Percentiles rank a stretch among this genome's conserved stretches.
Evolutionary conservation across 2,329 filamentous ascomycete species (phyloP).

Genomic region (Pseudogymnoascus verrucosus): DNA sequence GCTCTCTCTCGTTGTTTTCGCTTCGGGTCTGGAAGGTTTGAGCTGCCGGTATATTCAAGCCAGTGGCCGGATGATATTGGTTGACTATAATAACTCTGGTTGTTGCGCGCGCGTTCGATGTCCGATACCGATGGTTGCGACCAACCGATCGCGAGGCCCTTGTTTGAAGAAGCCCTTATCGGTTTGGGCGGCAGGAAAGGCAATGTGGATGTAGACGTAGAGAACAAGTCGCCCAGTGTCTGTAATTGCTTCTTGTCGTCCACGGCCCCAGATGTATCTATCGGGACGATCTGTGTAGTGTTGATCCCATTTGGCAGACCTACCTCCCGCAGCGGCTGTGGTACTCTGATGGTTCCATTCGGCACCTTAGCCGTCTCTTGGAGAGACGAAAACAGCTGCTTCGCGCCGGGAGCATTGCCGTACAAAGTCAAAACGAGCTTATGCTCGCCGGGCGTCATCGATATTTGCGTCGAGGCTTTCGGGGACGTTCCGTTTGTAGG

Average conservation of each 20-base stretch:
- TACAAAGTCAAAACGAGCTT: constrained; percentile 66
- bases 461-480: constrained; percentile 23
- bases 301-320: constrained; percentile 68
- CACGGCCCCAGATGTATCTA: constrained; percentile 32
- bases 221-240: constrained; percentile 67
- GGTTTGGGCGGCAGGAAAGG: constrained; percentile 64
- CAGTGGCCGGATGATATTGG: constrained; percentile 59
- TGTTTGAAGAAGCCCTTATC: constrained; percentile 60
- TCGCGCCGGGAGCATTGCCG: constrained; percentile 64
- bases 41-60: constrained; percentile 55
- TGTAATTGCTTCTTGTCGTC: constrained; percentile 46
- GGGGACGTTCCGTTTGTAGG: constrained; percentile 15
- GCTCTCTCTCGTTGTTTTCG: constrained; percentile 65
- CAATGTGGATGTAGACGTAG: constrained; percentile 56
- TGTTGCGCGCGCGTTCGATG: constrained; percentile 31
- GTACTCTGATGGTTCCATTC: constrained; percentile 21
- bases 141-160: constrained; percentile 41
- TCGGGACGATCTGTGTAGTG: constrained; percentile 56
- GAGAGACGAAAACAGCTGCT: constrained; percentile 80
- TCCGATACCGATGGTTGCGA: constrained; percentile 30
- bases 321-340: constrained; percentile 50
- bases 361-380: constrained; percentile 43
- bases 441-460: constrained; percentile 35
- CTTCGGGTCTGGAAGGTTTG: constrained; percentile 50
- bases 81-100: constrained; percentile 55